These are phyloP conservation scores for Moesziomyces antarcticus DNA, from an alignment of 1,284 basidiomycete genomes.

Conservation along the genomic window DNA sequence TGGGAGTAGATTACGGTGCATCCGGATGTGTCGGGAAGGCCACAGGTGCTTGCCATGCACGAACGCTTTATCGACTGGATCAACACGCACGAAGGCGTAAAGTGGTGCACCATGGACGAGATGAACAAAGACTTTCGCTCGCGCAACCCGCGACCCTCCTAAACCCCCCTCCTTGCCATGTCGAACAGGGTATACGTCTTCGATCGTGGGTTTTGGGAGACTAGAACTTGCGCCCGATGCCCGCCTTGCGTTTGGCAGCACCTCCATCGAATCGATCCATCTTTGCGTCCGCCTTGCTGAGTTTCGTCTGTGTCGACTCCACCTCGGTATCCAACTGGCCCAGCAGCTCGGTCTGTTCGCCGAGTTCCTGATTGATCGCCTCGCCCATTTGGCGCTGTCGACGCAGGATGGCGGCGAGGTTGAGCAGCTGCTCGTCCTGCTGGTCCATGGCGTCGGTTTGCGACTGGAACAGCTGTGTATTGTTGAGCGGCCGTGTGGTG, in stretches of 20 bases:
- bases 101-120: constrained; percentile 79
- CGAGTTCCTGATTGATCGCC: constrained; percentile 86
- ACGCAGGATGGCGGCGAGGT: constrained; percentile 82
- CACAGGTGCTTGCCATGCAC: constrained; percentile 79
- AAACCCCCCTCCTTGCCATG: too few relatives aligned
- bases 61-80: constrained; percentile 83
- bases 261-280: constrained; percentile 70
- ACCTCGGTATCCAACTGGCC: constrained; percentile 81
- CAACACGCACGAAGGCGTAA: constrained; percentile 77
- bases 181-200: too few relatives aligned
- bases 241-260: constrained; percentile 26
- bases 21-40: constrained; percentile 79
- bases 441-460: constrained; percentile 82
- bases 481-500: constrained; percentile 85
- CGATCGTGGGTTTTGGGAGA: too few relatives aligned
- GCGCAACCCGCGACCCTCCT: constrained; percentile 16
- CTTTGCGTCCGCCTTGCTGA: constrained; percentile 81
- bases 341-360: constrained; percentile 85
- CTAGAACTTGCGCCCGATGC: constrained; percentile 37
- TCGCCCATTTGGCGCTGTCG: constrained; percentile 87
- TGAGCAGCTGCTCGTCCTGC: constrained; percentile 84
- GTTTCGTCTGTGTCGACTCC: constrained; percentile 78
- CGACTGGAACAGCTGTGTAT: constrained; percentile 80
- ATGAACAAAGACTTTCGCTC: constrained; percentile 58
- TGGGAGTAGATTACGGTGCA: constrained; percentile 76